Evolutionary conservation across 257 asterid species (phyloP).

Genomic region (Lithospermum erythrorhizon): DNA sequence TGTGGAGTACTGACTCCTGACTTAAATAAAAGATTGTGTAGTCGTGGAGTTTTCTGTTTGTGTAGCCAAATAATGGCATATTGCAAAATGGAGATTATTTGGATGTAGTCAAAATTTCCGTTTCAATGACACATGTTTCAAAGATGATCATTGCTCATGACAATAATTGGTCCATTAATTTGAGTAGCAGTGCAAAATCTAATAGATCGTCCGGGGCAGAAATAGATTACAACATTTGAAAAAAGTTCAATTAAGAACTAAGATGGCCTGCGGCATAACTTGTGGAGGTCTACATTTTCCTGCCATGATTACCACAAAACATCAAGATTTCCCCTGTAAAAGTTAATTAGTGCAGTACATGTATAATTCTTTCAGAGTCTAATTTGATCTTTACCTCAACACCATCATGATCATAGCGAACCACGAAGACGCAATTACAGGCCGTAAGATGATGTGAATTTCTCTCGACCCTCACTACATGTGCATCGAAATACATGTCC

Average conservation of each 20-base stretch:
- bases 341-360: background rate
- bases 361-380: background rate
- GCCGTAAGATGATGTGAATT: constrained; percentile 25
- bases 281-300: constrained; percentile 39
- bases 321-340: background rate
- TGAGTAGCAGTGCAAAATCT: too few relatives aligned
- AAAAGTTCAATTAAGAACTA: background rate
- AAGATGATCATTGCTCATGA: too few relatives aligned
- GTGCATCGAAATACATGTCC: constrained; percentile 60
- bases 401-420: constrained; percentile 44
- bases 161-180: too few relatives aligned
- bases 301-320: constrained; percentile 13
- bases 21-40: background rate
- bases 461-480: constrained; percentile 41
- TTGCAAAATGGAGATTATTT: too few relatives aligned
- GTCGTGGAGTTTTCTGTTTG: background rate
- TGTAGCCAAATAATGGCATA: background rate
- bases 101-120: background rate
- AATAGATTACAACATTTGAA: background rate
- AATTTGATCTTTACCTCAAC: constrained; percentile 34
- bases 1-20: background rate
- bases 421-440: constrained; percentile 61
- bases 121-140: too few relatives aligned
- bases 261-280: constrained; percentile 57
- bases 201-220: too few relatives aligned